Percentiles rank a stretch among this genome's conserved stretches.
Conservation (phyloP, 345 rosid genomes). For the Linum lewisii region DNA sequence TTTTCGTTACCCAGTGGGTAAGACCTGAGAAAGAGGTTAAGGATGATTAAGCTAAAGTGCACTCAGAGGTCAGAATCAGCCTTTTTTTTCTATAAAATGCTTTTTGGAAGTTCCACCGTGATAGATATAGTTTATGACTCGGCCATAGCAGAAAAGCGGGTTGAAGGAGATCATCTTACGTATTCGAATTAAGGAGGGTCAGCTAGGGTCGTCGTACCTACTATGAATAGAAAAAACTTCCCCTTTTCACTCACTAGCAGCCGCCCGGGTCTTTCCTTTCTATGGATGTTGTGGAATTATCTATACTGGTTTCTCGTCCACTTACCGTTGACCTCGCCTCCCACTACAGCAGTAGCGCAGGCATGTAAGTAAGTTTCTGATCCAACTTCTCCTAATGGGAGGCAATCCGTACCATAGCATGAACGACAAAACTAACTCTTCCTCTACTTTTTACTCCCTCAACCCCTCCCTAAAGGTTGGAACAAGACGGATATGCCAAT, state of each 20-base stretch:
- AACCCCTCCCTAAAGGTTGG: no score
- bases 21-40: no score
- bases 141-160: no score
- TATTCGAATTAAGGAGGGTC: neutral
- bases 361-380: neutral
- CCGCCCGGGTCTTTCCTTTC: neutral
- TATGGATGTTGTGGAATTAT: neutral
- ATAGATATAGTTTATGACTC: no score
- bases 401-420: neutral
- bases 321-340: neutral
- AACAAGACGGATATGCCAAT: no score
- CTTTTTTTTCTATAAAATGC: no score
- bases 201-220: neutral
- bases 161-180: neutral
- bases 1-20: no score
- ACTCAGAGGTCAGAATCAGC: no score
- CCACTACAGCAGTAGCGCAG: neutral
- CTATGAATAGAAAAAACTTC: neutral
- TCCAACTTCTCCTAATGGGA: neutral
- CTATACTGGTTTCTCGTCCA: neutral
- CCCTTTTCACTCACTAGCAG: neutral
- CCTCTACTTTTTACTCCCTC: no score
- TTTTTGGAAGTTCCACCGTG: no score
- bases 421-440: neutral
- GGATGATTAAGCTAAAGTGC: no score